Conservation (phyloP, 2,329 filamentous ascomycete species). For the Fusarium lyarnte region DNA sequence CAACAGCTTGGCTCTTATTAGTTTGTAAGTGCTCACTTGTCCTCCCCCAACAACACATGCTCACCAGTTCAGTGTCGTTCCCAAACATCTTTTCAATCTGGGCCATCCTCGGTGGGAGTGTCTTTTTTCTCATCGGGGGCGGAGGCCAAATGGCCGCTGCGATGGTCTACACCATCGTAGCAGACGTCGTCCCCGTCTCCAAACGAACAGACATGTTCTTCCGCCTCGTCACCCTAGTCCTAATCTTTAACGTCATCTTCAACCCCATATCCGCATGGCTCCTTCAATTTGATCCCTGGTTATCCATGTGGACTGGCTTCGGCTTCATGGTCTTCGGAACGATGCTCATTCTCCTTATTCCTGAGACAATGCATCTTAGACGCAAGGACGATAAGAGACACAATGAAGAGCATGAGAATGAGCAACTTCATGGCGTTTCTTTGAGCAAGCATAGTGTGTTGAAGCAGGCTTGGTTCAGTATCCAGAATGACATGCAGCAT, state of each 20-base stretch:
- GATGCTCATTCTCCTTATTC: conserved; percentile 47
- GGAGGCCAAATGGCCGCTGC: conserved; percentile 51
- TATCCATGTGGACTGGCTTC: conserved; percentile 51
- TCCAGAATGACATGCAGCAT: conserved; percentile 47
- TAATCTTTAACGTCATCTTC: conserved; percentile 51
- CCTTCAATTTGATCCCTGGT: conserved; percentile 52
- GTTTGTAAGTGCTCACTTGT: conserved; percentile 42
- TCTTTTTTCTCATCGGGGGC: conserved; percentile 54
- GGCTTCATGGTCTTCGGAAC: conserved; percentile 44
- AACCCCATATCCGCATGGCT: conserved; percentile 54
- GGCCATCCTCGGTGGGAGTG: conserved; percentile 48
- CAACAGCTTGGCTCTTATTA: conserved; percentile 43
- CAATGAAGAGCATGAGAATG: neutral
- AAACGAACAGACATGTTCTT: conserved; percentile 55
- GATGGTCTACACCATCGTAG: conserved; percentile 57
- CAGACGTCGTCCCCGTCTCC: conserved; percentile 54
- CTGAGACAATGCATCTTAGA: conserved; percentile 55
- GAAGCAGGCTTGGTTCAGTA: conserved; percentile 41
- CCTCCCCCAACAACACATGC: neutral
- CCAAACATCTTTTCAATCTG: conserved; percentile 53
- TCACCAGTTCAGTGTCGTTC: conserved; percentile 47
- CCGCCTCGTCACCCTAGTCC: conserved; percentile 49
- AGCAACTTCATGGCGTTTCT: neutral
- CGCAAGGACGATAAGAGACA: conserved; percentile 42
- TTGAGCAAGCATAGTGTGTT: conserved; percentile 24